Conservation (phyloP, 805 yeast genomes). For the Saccharomycopsis fodiens region DNA sequence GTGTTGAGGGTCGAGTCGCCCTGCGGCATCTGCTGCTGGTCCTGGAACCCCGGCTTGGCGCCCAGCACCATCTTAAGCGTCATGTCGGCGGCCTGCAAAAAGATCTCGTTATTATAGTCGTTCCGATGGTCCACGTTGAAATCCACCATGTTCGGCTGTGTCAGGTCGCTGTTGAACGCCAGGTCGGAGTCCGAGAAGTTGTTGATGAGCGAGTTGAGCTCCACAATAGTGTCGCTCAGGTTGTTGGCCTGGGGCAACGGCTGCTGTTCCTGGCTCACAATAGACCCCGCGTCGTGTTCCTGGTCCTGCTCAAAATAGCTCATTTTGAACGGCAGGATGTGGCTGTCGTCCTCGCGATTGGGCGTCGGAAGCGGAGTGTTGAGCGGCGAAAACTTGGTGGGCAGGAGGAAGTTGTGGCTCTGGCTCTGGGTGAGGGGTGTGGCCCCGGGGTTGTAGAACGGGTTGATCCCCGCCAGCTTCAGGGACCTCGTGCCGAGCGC, state of each 20-base stretch:
- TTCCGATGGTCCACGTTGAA: background rate
- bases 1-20: background rate
- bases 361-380: slow-evolving; percentile 1
- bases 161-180: background rate
- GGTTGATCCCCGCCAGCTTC: slow-evolving; percentile 10
- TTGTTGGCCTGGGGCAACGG: background rate
- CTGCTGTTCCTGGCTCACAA: background rate
- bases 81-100: slow-evolving; percentile 20
- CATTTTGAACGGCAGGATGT: slow-evolving; percentile 2
- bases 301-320: background rate
- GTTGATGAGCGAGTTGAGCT: background rate
- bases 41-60: slow-evolving; percentile 3
- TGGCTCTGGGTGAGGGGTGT: too few relatives aligned
- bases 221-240: background rate
- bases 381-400: slow-evolving; percentile 8
- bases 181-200: background rate
- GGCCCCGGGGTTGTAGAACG: slow-evolving; percentile 15
- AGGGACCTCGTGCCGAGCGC: background rate
- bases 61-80: slow-evolving; percentile 19
- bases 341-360: background rate
- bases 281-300: background rate
- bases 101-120: slow-evolving; percentile 13
- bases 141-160: background rate
- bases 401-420: slow-evolving; percentile 6
- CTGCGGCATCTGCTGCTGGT: background rate